Evolutionary conservation across 768 basidiomycete genomes (phyloP), one percentile per base, ranked within the genome.

Genomic region (Amanita muscaria): DNA sequence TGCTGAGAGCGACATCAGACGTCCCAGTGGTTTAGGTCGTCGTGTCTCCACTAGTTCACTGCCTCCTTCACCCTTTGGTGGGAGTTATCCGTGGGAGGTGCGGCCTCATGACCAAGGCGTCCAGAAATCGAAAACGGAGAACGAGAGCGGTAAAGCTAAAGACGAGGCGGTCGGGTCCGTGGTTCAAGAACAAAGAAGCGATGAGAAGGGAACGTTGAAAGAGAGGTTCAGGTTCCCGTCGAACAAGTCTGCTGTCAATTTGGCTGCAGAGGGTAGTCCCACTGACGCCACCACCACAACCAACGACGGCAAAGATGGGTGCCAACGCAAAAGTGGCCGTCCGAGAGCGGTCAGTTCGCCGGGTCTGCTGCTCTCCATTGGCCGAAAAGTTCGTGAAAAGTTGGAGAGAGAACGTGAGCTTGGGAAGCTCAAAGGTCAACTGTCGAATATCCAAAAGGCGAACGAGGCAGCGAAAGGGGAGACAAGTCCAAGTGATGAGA

Each of bases 11-110:
- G 69, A 73, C 24, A 73, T 73, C 42, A 67, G 71, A 21, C 52
- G 66, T 34, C 71, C 71, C 5, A 73, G 71, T 51, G 71, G 69
- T 4, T 54, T 73, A 10, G 71, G 71, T 18, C 61, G 66, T 24
- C 56, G 66, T 5, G 61, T 57, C 0, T 66, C 69, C 2, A 52
- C 68, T 14, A 56, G 55, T 7, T 66, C 68, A 7, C 46, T 66
- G 19, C 67, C 66, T 2, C 62, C 62, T 6, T 64, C 68, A 11
- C 61, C 67, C 1, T 61, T 60, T 40, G 52, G 53, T 22, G 51
- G 56, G 5, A 40, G 29, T 11, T 46, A 31, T 22, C 36, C 44
- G 7, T 46, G 44, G 44, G 44, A 42, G 5, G 41, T 21, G 25
- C 22, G 15, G 16, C 34, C 33, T 44, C 33, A 33, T 32, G 16